Base-by-base conservation (phyloP, 352 stramenopile genomes). In the Pythium coloratum region DNA sequence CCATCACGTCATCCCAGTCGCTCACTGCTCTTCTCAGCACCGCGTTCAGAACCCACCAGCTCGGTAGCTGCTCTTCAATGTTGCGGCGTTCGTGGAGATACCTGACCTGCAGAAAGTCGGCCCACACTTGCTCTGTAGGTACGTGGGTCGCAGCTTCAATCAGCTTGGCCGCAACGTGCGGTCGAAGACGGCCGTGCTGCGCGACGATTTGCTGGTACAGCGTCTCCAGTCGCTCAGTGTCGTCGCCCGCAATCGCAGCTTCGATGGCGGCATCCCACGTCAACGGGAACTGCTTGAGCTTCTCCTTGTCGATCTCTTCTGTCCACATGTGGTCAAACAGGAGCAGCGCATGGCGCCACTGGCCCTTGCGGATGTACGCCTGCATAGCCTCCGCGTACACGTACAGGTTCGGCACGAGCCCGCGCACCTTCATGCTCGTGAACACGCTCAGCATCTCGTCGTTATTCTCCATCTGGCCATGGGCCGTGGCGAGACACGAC, bases 371-470 rank as follows among this genome's bases (percentile, higher is more conserved):
- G 26, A 89, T 84, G 67, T 92, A 92, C 24, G 84, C 82, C 58
- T 78, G 74, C 76, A 92, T 75, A 13, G 84, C 84, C 57, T 89
- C 81, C 3, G 80, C 82, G 60, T 92, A 90, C 18, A 91, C 82
- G 62, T 89, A 78, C 20, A 91, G 49, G 66, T 87, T 91, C 5
- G 82, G 82, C 53, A 78, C 66, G 67, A 92, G 64, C 1, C 82
- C 84, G 28, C 81, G 73, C 55, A 92, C 71, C 50, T 92, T 92
- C 84, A 92, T 92, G 38, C 56, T 63, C 38, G 81, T 89, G 47
- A 92, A 92, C 36, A 90, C 70, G 12, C 74, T 69, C 55, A 92
- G 72, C 78, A 90, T 88, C 24, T 81, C 70, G 40, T 88, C 64
- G 12, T 80, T 67, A 24, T 76, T 67, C 55, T 64, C 26, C 0